Evolutionary conservation across 768 basidiomycete species (phyloP).

Genomic region (Suillus subluteus): DNA sequence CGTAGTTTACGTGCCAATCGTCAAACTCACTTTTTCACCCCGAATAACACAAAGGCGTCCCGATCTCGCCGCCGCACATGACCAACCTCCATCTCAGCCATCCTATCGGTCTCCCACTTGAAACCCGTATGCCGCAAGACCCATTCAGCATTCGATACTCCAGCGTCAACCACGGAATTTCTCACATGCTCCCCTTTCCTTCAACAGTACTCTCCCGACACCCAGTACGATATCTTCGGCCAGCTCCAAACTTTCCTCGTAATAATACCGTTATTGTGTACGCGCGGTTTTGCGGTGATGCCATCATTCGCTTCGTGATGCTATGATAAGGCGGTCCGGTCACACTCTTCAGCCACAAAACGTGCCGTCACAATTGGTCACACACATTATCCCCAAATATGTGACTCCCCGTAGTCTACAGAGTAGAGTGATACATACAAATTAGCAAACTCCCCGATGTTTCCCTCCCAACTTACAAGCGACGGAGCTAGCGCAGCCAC

Average conservation of each 20-base stretch:
- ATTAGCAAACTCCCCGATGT: neutral
- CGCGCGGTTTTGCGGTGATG: conserved; percentile 9
- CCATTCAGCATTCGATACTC: conserved; percentile 13
- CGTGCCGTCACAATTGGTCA: neutral
- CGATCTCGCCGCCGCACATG: conserved; percentile 2
- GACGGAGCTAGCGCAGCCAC: neutral
- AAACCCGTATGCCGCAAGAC: neutral
- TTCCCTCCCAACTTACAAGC: neutral
- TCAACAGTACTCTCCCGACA: too few relatives aligned
- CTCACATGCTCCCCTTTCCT: neutral
- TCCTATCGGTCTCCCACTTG: neutral
- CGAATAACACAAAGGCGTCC: conserved; percentile 4
- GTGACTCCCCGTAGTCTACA: neutral
- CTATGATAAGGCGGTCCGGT: neutral
- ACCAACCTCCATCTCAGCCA: neutral
- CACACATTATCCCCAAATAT: neutral
- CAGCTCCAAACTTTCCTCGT: too few relatives aligned
- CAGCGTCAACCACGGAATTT: conserved; percentile 9
- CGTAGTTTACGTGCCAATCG: conserved; percentile 14
- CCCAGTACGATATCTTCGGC: too few relatives aligned
- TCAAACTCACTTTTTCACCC: conserved; percentile 7
- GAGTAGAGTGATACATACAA: too few relatives aligned
- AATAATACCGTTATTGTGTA: conserved; percentile 21
- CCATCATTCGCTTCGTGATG: conserved; percentile 11
- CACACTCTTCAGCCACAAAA: neutral